Evolutionary conservation across 352 stramenopile genomes (phyloP).

Genomic region (Pythium rishiriense): DNA sequence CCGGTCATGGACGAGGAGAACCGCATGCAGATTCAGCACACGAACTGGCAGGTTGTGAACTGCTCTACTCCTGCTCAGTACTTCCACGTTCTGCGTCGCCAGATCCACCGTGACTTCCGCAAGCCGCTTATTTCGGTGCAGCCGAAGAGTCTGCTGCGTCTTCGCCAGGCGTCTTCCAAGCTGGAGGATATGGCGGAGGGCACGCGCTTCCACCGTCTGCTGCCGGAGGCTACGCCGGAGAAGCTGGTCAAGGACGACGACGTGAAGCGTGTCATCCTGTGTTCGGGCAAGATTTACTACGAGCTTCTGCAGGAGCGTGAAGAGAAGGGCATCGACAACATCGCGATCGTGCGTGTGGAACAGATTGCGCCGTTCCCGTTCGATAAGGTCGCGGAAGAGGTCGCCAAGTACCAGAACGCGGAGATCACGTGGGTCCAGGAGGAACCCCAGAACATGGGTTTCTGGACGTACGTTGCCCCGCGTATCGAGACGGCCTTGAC

Average conservation of each 20-base stretch:
- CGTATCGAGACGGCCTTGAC: constrained; percentile 95
- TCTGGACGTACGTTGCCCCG: constrained; percentile 92
- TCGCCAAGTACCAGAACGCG: constrained; percentile 93
- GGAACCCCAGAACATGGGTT: constrained; percentile 99
- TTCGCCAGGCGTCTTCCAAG: constrained; percentile 77
- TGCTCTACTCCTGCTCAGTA: constrained; percentile 94
- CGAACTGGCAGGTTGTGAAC: constrained; percentile 82
- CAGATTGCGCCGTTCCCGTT: constrained; percentile 97
- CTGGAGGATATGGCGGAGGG: constrained; percentile 61
- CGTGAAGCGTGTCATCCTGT: constrained; percentile 52
- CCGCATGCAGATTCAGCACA: constrained; percentile 92
- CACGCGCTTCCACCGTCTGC: constrained; percentile 65
- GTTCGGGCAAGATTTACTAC: constrained; percentile 87
- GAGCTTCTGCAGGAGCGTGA: constrained; percentile 75
- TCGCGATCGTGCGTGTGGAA: constrained; percentile 79
- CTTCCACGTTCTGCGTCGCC: constrained; percentile 94
- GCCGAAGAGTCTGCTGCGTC: constrained; percentile 82
- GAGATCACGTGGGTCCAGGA: constrained; percentile 97
- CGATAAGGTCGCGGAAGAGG: constrained; percentile 91
- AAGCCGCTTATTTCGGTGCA: constrained; percentile 83
- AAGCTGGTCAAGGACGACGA: constrained; percentile 62
- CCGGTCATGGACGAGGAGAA: constrained; percentile 44
- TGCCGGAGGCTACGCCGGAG: constrained; percentile 59
- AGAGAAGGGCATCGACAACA: constrained; percentile 49
- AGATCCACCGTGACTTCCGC: constrained; percentile 68